A percentile compares a stretch with the other conserved stretches of the same genome.
Conservation (phyloP, 495 filamentous ascomycete species). For the Glonium stellatum region DNA sequence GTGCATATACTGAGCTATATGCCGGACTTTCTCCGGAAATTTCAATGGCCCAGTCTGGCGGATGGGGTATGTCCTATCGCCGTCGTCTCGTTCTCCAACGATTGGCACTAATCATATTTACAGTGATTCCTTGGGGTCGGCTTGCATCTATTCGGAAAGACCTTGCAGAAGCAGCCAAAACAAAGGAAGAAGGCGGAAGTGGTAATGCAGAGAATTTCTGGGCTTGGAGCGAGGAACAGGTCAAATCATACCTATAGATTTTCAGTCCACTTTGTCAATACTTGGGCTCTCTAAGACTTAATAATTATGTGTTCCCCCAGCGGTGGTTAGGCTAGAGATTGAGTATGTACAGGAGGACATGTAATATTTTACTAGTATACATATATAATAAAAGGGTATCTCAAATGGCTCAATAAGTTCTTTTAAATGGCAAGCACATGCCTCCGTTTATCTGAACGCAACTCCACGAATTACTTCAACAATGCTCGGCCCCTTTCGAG, state of each 20-base stretch:
- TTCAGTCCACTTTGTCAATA: no score
- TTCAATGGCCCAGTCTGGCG: constrained; percentile 1
- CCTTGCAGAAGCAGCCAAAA: not conserved
- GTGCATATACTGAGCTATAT: constrained; percentile 32
- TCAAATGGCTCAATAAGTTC: no score
- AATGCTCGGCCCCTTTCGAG: no score
- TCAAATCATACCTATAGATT: constrained; percentile 13
- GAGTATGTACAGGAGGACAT: no score
- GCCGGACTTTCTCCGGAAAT: constrained; percentile 26
- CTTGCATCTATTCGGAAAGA: constrained; percentile 15
- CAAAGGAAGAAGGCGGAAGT: constrained; percentile 23
- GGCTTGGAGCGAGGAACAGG: constrained; percentile 34
- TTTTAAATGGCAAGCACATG: no score
- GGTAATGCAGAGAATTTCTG: constrained; percentile 34
- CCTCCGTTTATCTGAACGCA: no score
- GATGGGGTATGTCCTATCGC: not conserved
- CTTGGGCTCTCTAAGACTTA: no score
- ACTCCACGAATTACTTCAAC: no score
- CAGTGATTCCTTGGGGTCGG: constrained; percentile 21
- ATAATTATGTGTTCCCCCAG: no score
- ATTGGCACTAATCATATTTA: constrained; percentile 17
- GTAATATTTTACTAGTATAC: no score
- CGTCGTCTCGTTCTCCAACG: not conserved
- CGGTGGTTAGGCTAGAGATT: no score
- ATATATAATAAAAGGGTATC: no score